These are phyloP conservation scores for Cyclotella sp. DNA, from an alignment of 108 stramenopile species.

Conservation along the genomic window DNA sequence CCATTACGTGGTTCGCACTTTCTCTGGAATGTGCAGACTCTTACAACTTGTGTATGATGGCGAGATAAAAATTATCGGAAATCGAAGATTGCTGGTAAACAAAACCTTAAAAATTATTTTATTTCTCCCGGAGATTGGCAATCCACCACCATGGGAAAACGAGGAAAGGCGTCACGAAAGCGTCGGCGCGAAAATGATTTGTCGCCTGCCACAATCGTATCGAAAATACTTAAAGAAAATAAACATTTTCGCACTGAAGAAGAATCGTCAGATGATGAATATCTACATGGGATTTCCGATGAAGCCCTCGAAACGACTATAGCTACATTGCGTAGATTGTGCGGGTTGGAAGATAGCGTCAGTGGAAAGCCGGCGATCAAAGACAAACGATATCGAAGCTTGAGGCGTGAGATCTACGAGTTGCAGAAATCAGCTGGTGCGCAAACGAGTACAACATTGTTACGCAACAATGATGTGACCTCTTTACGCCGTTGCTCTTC, in stretches of 20 bases:
- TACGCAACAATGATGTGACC: not conserved
- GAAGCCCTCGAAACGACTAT: constrained; percentile 18
- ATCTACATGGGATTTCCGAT: constrained; percentile 23
- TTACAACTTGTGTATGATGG: too few relatives aligned
- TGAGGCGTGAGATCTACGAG: constrained; percentile 23
- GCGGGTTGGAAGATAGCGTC: constrained; percentile 8
- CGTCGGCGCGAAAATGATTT: constrained; percentile 10
- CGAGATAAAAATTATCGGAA: too few relatives aligned
- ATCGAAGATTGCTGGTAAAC: too few relatives aligned
- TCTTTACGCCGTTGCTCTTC: not conserved
- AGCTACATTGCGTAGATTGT: constrained; percentile 24
- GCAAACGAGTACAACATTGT: not conserved
- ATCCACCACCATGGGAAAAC: constrained; percentile 12
- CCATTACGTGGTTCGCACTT: too few relatives aligned
- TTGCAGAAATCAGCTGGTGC: constrained; percentile 10
- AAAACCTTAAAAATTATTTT: too few relatives aligned
- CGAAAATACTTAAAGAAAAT: constrained; percentile 2
- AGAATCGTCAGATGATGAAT: not conserved
- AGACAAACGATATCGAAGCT: constrained; percentile 34
- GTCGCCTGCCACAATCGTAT: not conserved
- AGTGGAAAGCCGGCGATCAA: constrained; percentile 19
- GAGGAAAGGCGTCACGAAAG: constrained; percentile 19
- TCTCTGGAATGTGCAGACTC: too few relatives aligned
- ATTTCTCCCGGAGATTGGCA: too few relatives aligned
- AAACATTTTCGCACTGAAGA: not conserved